phyloP scores from a whole-genome alignment of 2,329 filamentous ascomycete species.

The Sporothrix inflata region DNA sequence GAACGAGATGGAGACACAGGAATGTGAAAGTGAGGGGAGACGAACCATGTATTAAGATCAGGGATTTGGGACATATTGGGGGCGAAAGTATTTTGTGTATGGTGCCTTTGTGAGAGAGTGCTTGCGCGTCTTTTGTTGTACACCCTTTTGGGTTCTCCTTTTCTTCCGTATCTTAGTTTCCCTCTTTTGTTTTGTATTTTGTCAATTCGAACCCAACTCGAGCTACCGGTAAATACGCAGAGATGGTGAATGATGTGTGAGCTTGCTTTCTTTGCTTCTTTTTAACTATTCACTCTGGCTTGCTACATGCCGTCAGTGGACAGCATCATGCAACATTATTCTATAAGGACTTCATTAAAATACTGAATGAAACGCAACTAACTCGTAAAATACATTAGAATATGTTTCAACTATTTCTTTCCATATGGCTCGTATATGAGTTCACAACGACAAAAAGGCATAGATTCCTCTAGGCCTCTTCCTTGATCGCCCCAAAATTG shows the following conservation, averaged over 20 bases:
- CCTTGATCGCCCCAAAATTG: conserved; percentile 40
- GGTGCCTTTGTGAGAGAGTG: neutral
- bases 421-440: neutral
- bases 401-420: neutral
- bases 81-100: neutral
- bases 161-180: neutral
- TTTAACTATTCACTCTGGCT: neutral
- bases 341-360: too few species aligned
- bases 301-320: neutral
- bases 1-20: neutral
- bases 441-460: neutral
- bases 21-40: neutral
- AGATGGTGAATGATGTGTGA: neutral
- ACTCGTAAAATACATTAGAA: too few species aligned
- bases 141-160: neutral
- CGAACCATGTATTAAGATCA: neutral
- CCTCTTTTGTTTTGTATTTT: neutral
- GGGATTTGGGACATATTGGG: conserved; percentile 1
- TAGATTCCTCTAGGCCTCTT: neutral
- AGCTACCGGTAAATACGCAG: neutral
- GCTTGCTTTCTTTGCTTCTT: too few species aligned
- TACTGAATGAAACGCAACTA: neutral
- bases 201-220: neutral
- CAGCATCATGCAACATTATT: neutral
- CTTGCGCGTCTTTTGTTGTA: neutral